A percentile compares a stretch with the other conserved stretches of the same genome.
These are phyloP conservation scores for Candida ovalis DNA, from an alignment of 805 yeast species.

Conservation along the genomic window DNA sequence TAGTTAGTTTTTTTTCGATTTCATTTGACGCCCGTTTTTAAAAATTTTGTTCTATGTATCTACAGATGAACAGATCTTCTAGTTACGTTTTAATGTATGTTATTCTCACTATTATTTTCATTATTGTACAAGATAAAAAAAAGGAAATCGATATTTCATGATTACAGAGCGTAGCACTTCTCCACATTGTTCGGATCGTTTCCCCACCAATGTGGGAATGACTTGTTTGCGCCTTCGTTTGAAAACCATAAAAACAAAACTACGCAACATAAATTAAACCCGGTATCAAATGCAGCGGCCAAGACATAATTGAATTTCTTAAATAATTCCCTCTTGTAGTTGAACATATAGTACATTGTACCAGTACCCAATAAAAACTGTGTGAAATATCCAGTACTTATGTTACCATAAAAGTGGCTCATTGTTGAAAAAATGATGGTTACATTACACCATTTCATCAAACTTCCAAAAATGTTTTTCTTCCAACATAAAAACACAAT, in stretches of 20 bases:
- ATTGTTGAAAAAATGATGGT: conserved; percentile 47
- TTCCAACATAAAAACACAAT: conserved; percentile 22
- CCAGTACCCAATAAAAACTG: conserved; percentile 45
- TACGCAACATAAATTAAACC: conserved; percentile 41
- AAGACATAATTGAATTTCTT: conserved; percentile 42
- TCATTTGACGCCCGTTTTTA: not conserved
- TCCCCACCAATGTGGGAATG: conserved; percentile 47
- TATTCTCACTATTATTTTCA: not conserved
- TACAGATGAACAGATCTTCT: not conserved
- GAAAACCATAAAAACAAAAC: conserved; percentile 34
- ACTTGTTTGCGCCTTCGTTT: conserved; percentile 7
- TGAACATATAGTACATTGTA: conserved; percentile 42
- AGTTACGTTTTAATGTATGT: not conserved
- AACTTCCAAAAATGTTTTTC: conserved; percentile 1
- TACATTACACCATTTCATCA: conserved; percentile 39
- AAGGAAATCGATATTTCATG: too few species aligned
- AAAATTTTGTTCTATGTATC: not conserved
- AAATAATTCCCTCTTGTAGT: conserved; percentile 38
- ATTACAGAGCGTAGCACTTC: conserved; percentile 40
- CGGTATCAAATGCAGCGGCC: conserved; percentile 52
- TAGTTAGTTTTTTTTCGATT: not conserved
- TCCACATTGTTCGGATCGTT: conserved; percentile 41
- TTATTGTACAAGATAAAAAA: not conserved
- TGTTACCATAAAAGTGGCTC: conserved; percentile 46
- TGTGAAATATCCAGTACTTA: conserved; percentile 46